Conservation (phyloP, 345 rosid genomes). For the Diplotaxis tenuifolia region DNA sequence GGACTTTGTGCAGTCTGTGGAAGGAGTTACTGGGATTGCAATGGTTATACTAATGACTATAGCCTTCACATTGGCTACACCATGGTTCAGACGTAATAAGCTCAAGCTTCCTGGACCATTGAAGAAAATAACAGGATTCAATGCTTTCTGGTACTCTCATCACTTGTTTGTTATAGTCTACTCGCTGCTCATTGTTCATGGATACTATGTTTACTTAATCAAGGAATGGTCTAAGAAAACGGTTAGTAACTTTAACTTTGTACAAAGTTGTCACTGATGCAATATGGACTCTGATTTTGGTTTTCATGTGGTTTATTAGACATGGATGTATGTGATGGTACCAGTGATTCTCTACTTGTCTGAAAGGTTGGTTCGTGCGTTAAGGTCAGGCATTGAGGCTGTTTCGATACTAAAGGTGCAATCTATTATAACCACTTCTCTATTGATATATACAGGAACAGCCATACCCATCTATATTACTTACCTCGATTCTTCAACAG, state of each 20-base stretch:
- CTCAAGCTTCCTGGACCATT: conserved; percentile 55
- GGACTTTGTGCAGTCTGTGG: conserved; percentile 56
- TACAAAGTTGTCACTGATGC: conserved; percentile 1
- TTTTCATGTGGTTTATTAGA: conserved; percentile 41
- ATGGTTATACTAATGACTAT: conserved; percentile 76
- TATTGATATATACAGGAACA: neutral
- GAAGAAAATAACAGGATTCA: conserved; percentile 75
- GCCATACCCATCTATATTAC: neutral
- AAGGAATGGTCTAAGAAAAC: conserved; percentile 64
- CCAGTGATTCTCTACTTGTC: conserved; percentile 55
- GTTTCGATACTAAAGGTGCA: conserved; percentile 61
- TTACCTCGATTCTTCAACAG: conserved; percentile 40
- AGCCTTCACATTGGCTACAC: conserved; percentile 70
- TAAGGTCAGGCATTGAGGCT: conserved; percentile 66
- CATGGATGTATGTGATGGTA: conserved; percentile 79
- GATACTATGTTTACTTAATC: conserved; percentile 55
- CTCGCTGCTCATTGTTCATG: conserved; percentile 61
- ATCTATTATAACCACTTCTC: neutral
- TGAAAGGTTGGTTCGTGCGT: conserved; percentile 63
- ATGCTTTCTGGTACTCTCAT: conserved; percentile 89
- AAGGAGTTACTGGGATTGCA: conserved; percentile 63
- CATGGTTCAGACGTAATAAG: conserved; percentile 67
- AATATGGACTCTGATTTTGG: conserved; percentile 9
- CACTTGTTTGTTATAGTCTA: conserved; percentile 76
- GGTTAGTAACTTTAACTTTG: conserved; percentile 40